Evolutionary conservation across 2,329 filamentous ascomycete genomes (phyloP), one percentile per base, ranked within the genome.

Genomic region (Stachybotrys chartarum): DNA sequence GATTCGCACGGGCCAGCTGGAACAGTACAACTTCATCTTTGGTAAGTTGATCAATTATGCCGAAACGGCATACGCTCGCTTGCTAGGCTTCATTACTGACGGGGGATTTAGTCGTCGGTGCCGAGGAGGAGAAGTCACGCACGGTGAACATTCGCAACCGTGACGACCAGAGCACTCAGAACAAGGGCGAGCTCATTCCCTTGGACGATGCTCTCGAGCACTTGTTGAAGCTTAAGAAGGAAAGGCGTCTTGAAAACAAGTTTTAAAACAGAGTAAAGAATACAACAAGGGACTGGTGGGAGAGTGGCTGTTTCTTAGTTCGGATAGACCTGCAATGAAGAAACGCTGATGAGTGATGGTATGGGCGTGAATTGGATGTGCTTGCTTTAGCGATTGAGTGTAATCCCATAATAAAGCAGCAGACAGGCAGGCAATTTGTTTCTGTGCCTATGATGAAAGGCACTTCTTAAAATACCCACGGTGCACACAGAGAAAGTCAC

Each of bases 1-100:
- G 83, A 91, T 94, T 62, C 86, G 89, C 63, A 91, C 82, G 55
- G 90, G 85, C 14, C 90, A 94, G 73, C 72, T 93, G 64, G 79
- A 86, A 53, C 86, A 91, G 72, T 93, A 92, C 76, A 92, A 92
- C 76, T 91, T 88, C 72, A 88, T 91, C 64, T 88, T 92, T 65
- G 82, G 83, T 85, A 72, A 70, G 78, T 64, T n/a, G 10, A 47
- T n/a, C 30, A 30, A 30, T 51, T 50, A 14, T 47, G 35, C 10
- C 35, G 10, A 52, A 24, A 17, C 24, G 16, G 45, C 45, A 47
- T 17, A 8, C 10, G 16, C 17, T 3, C 24, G 24, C 17, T 3
- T 4, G 24, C 24, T 24, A 24, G 24, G 24, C 18, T 11, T 52
- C n/a, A 39, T 30, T 52, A 51, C 63, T 62, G 57, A 67, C 50